phyloP scores from a whole-genome alignment of 305 asterid species.

The Solanum hybrid region DNA sequence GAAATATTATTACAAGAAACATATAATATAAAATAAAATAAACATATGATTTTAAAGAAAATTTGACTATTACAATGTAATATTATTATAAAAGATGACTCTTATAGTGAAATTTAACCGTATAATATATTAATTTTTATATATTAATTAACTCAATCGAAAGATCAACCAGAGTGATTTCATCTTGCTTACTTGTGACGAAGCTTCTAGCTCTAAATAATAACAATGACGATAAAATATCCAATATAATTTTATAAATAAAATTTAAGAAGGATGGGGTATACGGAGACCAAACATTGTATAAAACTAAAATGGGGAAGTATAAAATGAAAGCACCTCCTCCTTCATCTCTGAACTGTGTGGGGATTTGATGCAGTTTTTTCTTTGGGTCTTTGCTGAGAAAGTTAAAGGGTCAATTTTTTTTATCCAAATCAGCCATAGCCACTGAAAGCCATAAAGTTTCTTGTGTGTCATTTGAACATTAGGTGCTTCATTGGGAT shows the following conservation, averaged over 20 bases:
- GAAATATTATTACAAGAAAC: neutral
- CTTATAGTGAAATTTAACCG: neutral
- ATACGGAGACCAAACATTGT: neutral
- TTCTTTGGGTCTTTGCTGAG: neutral
- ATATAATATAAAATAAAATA: too few relatives aligned
- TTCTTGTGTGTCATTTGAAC: neutral
- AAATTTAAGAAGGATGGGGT: too few relatives aligned
- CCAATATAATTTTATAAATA: neutral
- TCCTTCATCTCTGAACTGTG: neutral
- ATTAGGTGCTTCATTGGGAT: neutral
- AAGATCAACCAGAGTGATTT: neutral
- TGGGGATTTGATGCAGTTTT: neutral
- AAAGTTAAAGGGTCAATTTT: neutral
- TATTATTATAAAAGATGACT: too few relatives aligned
- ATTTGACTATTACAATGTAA: too few relatives aligned
- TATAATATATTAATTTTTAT: too few relatives aligned
- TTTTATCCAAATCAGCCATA: neutral
- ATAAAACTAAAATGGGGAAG: neutral
- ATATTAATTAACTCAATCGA: neutral
- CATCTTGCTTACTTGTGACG: too few relatives aligned
- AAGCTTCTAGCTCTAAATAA: too few relatives aligned
- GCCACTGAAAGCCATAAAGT: neutral
- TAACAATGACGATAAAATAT: too few relatives aligned
- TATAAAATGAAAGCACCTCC: neutral
- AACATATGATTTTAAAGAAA: too few relatives aligned